phyloP scores from a whole-genome alignment of 2,329 filamentous ascomycete genomes.

The Fusarium sp. region DNA sequence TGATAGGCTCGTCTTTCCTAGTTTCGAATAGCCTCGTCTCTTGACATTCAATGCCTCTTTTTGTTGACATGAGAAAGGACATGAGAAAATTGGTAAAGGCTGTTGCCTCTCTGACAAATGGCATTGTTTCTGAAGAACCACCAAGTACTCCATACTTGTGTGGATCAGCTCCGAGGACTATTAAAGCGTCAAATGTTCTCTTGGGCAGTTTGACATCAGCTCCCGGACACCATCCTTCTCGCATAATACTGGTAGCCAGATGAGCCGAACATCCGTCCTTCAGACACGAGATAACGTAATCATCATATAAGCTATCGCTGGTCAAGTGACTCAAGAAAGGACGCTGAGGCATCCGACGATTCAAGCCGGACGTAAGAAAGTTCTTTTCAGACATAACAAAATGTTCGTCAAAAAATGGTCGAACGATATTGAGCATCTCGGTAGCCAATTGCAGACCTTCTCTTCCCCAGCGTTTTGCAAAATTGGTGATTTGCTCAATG shows the following conservation, averaged over 20 bases:
- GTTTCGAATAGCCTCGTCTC: no score
- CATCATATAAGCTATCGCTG: not conserved
- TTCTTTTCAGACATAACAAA: no score
- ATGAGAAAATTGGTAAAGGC: not conserved
- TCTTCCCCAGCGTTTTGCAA: accelerated
- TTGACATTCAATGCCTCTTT: no score
- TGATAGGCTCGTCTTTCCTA: no score
- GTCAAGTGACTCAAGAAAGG: not conserved
- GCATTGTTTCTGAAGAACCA: no score
- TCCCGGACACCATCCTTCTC: accelerated
- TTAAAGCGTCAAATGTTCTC: not conserved
- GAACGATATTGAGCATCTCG: not conserved
- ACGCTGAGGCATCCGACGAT: no score
- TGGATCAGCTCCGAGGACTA: not conserved
- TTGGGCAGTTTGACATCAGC: not conserved
- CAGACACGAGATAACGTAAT: not conserved
- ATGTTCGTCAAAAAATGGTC: not conserved
- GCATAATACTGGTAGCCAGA: not conserved
- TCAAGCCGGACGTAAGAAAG: no score
- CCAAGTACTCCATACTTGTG: not conserved
- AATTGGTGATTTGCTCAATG: accelerated
- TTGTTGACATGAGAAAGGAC: no score
- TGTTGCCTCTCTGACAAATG: not conserved
- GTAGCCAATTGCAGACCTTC: accelerated
- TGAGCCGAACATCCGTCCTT: accelerated